Base-by-base conservation (phyloP, 768 basidiomycete species). In the Termitomyces sp. region DNA sequence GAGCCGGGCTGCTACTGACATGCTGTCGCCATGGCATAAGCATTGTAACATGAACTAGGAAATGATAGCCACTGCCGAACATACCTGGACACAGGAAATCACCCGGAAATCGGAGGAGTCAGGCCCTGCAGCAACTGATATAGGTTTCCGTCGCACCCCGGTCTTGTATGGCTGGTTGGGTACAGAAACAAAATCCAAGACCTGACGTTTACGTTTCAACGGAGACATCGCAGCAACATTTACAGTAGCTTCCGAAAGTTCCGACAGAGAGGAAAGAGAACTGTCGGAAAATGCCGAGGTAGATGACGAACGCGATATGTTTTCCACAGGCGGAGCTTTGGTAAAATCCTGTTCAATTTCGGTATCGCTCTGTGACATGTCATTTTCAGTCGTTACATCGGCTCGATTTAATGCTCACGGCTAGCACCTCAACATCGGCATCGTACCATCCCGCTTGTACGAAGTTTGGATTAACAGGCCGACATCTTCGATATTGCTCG, bases 371-470 rank as follows among this genome's bases (percentile, higher is more conserved):
- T 49, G 20, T 16, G 24, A 52, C 7, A 18, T 16, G 14, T 33
- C 18, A 40, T 40, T 38, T 20, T 40, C 18, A 20, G 28, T 30
- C 18, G 3, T 38, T 2, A n/a, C 24, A 28, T n/a, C 7, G 16
- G 26, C 18, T 40, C 28, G 24, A 40, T n/a, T 11, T 5, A 2
- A 18, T 40, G 20, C 51, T 32, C 32, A 59, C 63, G 11, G 45
- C 26, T 2, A 44, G 28, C 8, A 64, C 48, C 16, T 63, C 59
- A n/a, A 56, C 54, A 44, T 56, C 18, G 7, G 11, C 45, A 60
- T 91, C 88, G 62, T 90, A 90, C 81, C 83, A 90, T 3, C 88
- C 89, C n/a, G 68, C 66, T 45, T 65, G 68, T n/a, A 78, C 71
- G 33, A 67, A 68, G 7, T 68, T 62, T 9, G 60, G 41, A 58